Evolutionary conservation across 139 green algal genomes (phyloP).

Genomic region (Closterium sp.): DNA sequence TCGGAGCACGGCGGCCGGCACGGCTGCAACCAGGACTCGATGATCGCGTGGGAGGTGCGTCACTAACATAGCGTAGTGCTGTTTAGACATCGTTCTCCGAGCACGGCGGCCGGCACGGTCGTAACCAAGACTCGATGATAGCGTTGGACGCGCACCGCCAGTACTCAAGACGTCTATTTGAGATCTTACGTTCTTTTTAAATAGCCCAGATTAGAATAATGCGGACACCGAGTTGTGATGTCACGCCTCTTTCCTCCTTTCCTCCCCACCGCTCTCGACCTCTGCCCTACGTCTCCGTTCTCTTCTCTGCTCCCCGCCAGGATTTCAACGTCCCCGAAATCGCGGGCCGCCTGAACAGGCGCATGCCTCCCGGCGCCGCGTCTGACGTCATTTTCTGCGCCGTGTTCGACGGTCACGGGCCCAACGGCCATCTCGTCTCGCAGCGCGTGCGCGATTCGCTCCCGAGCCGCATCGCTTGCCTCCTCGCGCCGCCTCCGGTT

Average conservation of each 20-base stretch:
- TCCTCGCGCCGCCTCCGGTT: neutral
- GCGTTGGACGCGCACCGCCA: constrained; percentile 29
- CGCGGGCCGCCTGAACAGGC: neutral
- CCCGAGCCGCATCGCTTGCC: neutral
- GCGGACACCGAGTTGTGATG: neutral
- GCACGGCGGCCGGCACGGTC: constrained; percentile 13
- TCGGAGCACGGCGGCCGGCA: constrained; percentile 13
- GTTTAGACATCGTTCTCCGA: too few relatives aligned
- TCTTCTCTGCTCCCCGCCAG: neutral
- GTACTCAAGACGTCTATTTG: too few relatives aligned
- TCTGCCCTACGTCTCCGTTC: too few relatives aligned
- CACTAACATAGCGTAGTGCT: too few relatives aligned
- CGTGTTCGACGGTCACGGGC: constrained; percentile 39
- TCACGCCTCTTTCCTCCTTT: neutral
- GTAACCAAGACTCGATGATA: constrained; percentile 37
- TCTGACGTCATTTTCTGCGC: neutral
- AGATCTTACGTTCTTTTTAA: too few relatives aligned
- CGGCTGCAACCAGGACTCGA: constrained; percentile 30
- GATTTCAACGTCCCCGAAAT: neutral
- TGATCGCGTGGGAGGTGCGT: constrained; percentile 34
- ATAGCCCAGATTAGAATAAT: neutral
- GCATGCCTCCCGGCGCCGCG: neutral
- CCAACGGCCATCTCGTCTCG: constrained; percentile 27
- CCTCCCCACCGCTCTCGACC: too few relatives aligned
- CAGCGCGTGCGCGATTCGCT: constrained; percentile 37